phyloP scores from a whole-genome alignment of 805 yeast species.

The Pichia deserticola region DNA sequence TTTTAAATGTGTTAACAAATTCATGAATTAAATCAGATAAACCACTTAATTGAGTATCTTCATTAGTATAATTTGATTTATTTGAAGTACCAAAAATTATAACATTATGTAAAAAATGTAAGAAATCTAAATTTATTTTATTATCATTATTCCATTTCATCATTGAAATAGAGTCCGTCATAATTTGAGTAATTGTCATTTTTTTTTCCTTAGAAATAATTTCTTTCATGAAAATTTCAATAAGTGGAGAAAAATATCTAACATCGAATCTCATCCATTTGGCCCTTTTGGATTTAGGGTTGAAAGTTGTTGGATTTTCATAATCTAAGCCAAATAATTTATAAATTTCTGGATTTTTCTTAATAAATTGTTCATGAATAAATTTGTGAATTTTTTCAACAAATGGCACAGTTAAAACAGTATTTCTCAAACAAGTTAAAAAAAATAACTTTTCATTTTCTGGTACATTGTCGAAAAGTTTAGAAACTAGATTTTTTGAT shows the following conservation, averaged over 20 bases:
- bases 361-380: background rate
- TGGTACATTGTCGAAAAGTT: background rate
- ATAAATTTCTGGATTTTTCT: background rate
- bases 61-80: background rate
- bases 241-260: constrained; percentile 3
- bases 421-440: background rate
- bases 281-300: background rate
- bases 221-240: constrained; percentile 1
- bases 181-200: background rate
- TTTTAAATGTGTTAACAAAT: background rate
- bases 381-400: background rate
- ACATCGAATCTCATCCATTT: constrained; percentile 7
- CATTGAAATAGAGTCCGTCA: background rate
- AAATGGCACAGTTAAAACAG: background rate
- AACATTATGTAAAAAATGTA: background rate
- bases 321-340: background rate
- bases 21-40: background rate
- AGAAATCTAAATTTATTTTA: background rate
- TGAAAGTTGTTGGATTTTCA: background rate
- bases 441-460: background rate
- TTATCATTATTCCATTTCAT: background rate
- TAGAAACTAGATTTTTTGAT: background rate
- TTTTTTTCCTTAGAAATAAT: constrained; percentile 1
- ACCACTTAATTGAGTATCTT: background rate
- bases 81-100: background rate